Base-by-base conservation (phyloP, 352 stramenopile genomes). In the Pythium utonaiense region DNA sequence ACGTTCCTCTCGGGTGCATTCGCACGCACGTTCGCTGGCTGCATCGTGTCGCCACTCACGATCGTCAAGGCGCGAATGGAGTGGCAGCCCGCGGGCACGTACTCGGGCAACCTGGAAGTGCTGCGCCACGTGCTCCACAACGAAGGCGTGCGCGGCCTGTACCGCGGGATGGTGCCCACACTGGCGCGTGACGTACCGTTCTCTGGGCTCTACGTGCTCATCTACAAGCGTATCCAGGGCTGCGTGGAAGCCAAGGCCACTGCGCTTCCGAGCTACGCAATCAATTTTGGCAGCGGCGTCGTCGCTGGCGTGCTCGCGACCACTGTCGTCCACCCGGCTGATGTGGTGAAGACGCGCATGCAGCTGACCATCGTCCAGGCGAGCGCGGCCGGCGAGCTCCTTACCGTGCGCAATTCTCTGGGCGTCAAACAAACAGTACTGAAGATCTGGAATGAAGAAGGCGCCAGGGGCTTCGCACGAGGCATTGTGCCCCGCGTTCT, bases 401-500 rank as follows among this genome's bases (percentile, higher is more conserved):
- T 57, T 9, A 74, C 56, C 4, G 64, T 83, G 21, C 68, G 58
- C 45, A 93, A 91, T 58, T 87, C 69, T 51, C 69, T 92, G 24
- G 78, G 66, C 4, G 49, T 95, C 47, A 77, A 75, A 7, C 68
- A 91, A 50, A 91, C 85, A 1, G 70, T 94, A 52, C 55, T 38
- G 53, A 90, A 89, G 53, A 98, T 99, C 56, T 84, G 91, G 51
- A 60, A 69, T 53, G 82, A 97, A 22, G 97, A 99, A 71, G 97
- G 98, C 45, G 52, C 70, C 33, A 64, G 69, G 0, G 97, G 95
- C 42, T 98, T 99, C 61, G 96, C 95, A 47, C 88, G 94, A 51
- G 98, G 98, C 40, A 89, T 98, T 31, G 64, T 90, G 38, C 94
- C 97, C 16, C 83, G 98, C 24, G 83, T 99, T 30, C 68, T 99